phyloP scores from a whole-genome alignment of 306 rosid genomes.

The Sphenostylis stenocarpa region DNA sequence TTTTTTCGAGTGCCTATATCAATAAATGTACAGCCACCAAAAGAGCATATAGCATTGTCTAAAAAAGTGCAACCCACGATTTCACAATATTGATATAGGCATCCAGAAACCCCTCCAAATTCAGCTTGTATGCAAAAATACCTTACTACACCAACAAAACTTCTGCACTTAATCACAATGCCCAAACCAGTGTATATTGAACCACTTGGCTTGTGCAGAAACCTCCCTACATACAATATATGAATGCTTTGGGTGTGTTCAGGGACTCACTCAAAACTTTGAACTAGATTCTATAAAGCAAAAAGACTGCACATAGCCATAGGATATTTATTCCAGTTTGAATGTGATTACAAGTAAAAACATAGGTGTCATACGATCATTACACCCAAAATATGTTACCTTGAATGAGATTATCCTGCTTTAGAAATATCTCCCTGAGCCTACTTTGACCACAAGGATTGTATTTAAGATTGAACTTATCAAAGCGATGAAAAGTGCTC shows the following conservation, averaged over 20 bases:
- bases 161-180: neutral
- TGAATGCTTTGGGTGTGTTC: neutral
- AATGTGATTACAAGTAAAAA: slow-evolving; percentile 7
- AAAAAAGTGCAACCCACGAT: neutral
- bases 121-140: neutral
- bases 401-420: slow-evolving; percentile 98
- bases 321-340: neutral
- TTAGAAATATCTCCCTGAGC: slow-evolving; percentile 96
- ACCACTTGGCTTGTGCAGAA: neutral
- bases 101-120: neutral
- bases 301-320: neutral
- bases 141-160: neutral
- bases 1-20: neutral
- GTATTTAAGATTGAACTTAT: slow-evolving; percentile 96
- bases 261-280: neutral
- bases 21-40: neutral
- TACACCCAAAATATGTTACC: slow-evolving; percentile 46
- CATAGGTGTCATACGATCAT: neutral
- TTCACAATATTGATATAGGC: neutral
- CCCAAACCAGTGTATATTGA: neutral
- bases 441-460: slow-evolving; percentile 99
- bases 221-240: neutral
- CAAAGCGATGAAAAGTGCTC: slow-evolving; percentile 99
- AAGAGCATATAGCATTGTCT: neutral
- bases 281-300: slow-evolving; percentile 15